A percentile compares a stretch with the other conserved stretches of the same genome.
These are phyloP conservation scores for Gremmenia infestans DNA, from an alignment of 2,329 filamentous ascomycete species.

Conservation along the genomic window DNA sequence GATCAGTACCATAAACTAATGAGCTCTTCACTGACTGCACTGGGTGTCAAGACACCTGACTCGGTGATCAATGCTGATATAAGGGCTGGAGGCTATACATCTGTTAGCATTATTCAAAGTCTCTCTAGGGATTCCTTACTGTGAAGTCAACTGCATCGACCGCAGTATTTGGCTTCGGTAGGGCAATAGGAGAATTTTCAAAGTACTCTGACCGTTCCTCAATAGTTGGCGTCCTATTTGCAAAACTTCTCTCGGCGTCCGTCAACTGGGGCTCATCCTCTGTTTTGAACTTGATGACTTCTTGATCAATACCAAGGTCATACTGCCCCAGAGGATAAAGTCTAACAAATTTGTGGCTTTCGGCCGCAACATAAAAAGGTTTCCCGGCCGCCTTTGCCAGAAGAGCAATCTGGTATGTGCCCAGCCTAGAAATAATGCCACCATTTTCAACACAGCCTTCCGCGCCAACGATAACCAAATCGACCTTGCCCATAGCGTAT, in stretches of 20 bases:
- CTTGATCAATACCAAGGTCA: constrained; percentile 75
- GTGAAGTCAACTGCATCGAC: constrained; percentile 64
- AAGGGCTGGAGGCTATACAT: constrained; percentile 54
- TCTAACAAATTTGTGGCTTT: constrained; percentile 95
- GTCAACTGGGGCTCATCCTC: constrained; percentile 44
- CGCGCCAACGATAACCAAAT: constrained; percentile 62
- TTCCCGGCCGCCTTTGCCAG: constrained; percentile 63
- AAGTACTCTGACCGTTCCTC: constrained; percentile 27
- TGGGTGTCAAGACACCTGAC: constrained; percentile 64
- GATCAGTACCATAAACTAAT: constrained; percentile 39
- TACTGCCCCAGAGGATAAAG: constrained; percentile 78
- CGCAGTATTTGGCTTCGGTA: constrained; percentile 30
- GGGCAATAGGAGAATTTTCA: constrained; percentile 9
- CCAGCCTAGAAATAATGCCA: constrained; percentile 83
- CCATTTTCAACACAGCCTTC: constrained; percentile 94
- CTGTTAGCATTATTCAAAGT: constrained; percentile 23
- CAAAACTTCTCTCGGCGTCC: constrained; percentile 22
- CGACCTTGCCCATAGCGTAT: constrained; percentile 71
- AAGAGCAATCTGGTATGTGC: constrained; percentile 78
- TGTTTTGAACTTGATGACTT: constrained; percentile 67
- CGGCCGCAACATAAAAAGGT: constrained; percentile 85
- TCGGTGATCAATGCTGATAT: constrained; percentile 74
- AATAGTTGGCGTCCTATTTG: constrained; percentile 15
- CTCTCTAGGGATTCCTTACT: constrained; percentile 36
- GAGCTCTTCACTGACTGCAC: constrained; percentile 65